Base-by-base conservation (phyloP, 495 filamentous ascomycete species). In the Penicillium dipodomyicola region DNA sequence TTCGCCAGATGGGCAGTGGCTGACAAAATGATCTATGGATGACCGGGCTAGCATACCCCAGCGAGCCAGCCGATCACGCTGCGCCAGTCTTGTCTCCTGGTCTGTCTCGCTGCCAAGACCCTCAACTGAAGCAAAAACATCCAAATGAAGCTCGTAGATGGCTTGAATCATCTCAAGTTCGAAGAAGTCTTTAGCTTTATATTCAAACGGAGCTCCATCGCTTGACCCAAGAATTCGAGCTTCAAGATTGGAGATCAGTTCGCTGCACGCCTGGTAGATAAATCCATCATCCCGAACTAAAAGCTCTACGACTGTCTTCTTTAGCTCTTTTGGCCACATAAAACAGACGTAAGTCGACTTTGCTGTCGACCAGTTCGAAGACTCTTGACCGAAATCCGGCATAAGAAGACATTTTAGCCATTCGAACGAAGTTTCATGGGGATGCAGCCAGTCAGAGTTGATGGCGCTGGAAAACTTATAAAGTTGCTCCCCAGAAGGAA, bases 121-220 rank as follows among this genome's bases (percentile, higher is more conserved):
- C 17, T 87, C 93, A 54, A 90, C 87, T 15, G 84, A 77, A 35
- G 87, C 84, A 62, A 89, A 96, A 8, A 92, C 77, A 54, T 97
- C 93, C 2, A 98, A 77, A 63, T 97, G 91, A 9, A 99, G 76
- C 68, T 99, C 94, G 57, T 91, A 92, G 1, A 95, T 75, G 51
- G 86, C 85, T 62, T 97, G 83, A 1, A 86, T 77, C 67, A 93
- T 82, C n/a, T 82, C 76, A 30, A 72, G 51, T n/a, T 69, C 44
- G 12, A 59, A 65, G 42, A 68, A 61, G 50, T 73, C 54, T 23
- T 52, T 63, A 5, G 56, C 9, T 2, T 62, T 60, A 46, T 76
- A 79, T 25, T 59, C 49, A 43, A 69, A 74, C 23, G 46, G 57
- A 39, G 30, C 9, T 23, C 51, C 66, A 43, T 35, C 9, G 17